Evolutionary conservation across 2,329 filamentous ascomycete genomes (phyloP).

Genomic region (Rutstroemia sp.): DNA sequence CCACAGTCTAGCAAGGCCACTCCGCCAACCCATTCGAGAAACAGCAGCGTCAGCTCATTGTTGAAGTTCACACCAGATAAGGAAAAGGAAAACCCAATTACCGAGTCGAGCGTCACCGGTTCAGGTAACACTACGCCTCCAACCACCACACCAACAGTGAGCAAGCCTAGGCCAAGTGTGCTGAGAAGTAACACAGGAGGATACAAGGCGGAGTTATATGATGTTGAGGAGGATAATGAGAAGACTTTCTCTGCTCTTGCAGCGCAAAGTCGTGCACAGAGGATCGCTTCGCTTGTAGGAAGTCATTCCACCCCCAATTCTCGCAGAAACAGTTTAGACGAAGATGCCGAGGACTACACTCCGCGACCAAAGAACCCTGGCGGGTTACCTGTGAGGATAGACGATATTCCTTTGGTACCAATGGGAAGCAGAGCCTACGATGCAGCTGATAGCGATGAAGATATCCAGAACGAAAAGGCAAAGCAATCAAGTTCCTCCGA

Average conservation of each 20-base stretch:
- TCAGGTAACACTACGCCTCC: not conserved
- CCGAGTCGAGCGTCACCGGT: slow-evolving; percentile 12
- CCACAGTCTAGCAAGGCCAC: slow-evolving; percentile 13
- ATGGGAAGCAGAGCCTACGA: slow-evolving; percentile 23
- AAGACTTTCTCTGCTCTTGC: slow-evolving; percentile 27
- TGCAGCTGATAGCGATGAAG: slow-evolving; percentile 22
- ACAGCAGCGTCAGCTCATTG: slow-evolving; percentile 16
- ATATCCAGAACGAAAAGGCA: slow-evolving; percentile 13
- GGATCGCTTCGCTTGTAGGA: slow-evolving; percentile 26
- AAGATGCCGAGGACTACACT: slow-evolving; percentile 18
- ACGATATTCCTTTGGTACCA: slow-evolving; percentile 28
- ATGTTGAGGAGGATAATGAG: slow-evolving; percentile 21
- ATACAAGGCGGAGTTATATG: slow-evolving; percentile 5
- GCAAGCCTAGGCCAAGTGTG: slow-evolving; percentile 22
- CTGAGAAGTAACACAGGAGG: slow-evolving; percentile 18
- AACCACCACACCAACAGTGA: slow-evolving; percentile 4
- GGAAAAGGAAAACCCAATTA: slow-evolving; percentile 26
- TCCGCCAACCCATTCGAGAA: slow-evolving; percentile 25
- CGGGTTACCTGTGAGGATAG: slow-evolving; percentile 23
- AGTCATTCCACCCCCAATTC: slow-evolving; percentile 28
- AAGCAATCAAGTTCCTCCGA: slow-evolving; percentile 30
- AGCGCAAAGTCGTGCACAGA: slow-evolving; percentile 27
- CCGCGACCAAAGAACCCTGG: slow-evolving; percentile 3
- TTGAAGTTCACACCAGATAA: slow-evolving; percentile 18
- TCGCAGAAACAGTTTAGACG: slow-evolving; percentile 25